phyloP scores from a whole-genome alignment of 2,329 filamentous ascomycete species.

The Exophiala xenobiotica region DNA sequence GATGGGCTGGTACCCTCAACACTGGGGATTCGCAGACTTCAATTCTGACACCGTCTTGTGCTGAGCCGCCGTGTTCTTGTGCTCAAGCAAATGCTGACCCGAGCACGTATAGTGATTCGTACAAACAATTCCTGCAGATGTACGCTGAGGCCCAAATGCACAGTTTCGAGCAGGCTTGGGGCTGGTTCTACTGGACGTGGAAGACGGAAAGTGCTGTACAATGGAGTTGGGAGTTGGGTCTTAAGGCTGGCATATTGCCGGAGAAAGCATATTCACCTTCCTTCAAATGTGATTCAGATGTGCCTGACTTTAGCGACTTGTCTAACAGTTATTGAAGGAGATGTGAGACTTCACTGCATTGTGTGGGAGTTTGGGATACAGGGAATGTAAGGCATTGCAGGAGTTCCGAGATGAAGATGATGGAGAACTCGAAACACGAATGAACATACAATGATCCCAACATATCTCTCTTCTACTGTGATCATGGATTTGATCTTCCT shows the following conservation, averaged over 20 bases:
- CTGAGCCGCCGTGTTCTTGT: slow-evolving; percentile 70
- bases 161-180: slow-evolving; percentile 88
- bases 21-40: slow-evolving; percentile 62
- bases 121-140: slow-evolving; percentile 81
- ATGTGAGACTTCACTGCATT: background rate
- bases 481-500: too few species aligned
- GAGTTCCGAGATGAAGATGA: background rate
- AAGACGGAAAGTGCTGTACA: slow-evolving; percentile 80
- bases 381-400: background rate
- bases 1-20: slow-evolving; percentile 83
- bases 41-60: slow-evolving; percentile 72
- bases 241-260: slow-evolving; percentile 77
- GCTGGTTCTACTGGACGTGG: slow-evolving; percentile 99
- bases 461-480: too few species aligned
- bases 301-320: slow-evolving; percentile 43
- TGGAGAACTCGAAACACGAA: background rate
- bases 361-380: slow-evolving; percentile 3
- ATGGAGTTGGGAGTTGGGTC: slow-evolving; percentile 87
- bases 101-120: slow-evolving; percentile 64
- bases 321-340: slow-evolving; percentile 22
- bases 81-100: slow-evolving; percentile 72
- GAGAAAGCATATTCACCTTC: slow-evolving; percentile 66
- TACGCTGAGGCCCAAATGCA: slow-evolving; percentile 97
- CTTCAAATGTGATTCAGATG: slow-evolving; percentile 62
- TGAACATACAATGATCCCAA: slow-evolving; percentile 1